Conservation (phyloP, 1,139 yeast genomes). For the Suhomyces panamericanus region DNA sequence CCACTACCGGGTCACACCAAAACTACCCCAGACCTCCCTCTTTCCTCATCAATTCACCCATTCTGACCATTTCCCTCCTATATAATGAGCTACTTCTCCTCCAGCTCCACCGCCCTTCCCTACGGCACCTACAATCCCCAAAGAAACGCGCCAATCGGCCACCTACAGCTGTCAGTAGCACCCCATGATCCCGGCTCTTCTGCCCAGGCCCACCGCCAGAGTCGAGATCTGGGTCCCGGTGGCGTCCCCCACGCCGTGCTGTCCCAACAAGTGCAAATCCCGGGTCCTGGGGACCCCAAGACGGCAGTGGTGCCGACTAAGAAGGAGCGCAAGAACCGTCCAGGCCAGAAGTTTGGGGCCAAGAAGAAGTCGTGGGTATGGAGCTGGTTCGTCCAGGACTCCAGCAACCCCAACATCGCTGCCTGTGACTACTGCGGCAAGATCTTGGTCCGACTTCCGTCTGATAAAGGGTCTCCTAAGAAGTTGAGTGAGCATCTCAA, state of each 20-base stretch:
- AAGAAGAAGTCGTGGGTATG: slow-evolving; percentile 63
- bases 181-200: slow-evolving; percentile 9
- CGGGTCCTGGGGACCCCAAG: slow-evolving; percentile 10
- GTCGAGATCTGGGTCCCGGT: not conserved
- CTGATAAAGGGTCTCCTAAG: slow-evolving; percentile 62
- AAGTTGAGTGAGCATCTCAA: slow-evolving; percentile 57
- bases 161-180: slow-evolving; percentile 12
- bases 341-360: slow-evolving; percentile 50
- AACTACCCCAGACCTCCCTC: not conserved
- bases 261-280: not conserved
- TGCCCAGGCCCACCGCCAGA: slow-evolving; percentile 15
- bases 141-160: slow-evolving; percentile 11
- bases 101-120: slow-evolving; percentile 13
- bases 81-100: slow-evolving; percentile 15
- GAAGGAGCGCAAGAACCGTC: slow-evolving; percentile 32
- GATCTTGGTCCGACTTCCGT: slow-evolving; percentile 45
- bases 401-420: slow-evolving; percentile 49
- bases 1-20: slow-evolving; percentile 1
- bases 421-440: slow-evolving; percentile 57
- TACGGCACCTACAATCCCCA: slow-evolving; percentile 15
- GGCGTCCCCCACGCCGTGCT: not conserved
- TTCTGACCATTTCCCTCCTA: slow-evolving; percentile 1
- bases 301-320: slow-evolving; percentile 13
- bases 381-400: slow-evolving; percentile 59
- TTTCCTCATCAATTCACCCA: not conserved